Percentiles rank a stretch among this genome's conserved stretches.
Evolutionary conservation across 2,329 filamentous ascomycete species (phyloP).

Genomic region (Pyricularia sp.): DNA sequence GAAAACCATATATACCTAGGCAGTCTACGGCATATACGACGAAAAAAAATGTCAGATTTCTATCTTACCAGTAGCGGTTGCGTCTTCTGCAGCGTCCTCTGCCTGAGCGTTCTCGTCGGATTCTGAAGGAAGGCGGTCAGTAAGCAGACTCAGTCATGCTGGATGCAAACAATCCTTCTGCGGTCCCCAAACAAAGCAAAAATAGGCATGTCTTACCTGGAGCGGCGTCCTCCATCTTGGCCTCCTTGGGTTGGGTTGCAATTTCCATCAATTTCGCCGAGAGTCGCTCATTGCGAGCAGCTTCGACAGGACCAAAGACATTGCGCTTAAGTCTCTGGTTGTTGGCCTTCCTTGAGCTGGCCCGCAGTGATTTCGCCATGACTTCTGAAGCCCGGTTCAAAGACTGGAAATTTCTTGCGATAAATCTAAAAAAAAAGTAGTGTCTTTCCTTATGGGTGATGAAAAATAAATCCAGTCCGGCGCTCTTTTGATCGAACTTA

Average conservation of each 20-base stretch:
- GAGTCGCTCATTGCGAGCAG: slow-evolving; percentile 70
- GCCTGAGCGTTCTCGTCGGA: neutral
- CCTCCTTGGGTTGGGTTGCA: slow-evolving; percentile 60
- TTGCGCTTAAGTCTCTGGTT: slow-evolving; percentile 68
- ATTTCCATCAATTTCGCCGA: slow-evolving; percentile 79
- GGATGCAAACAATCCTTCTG: neutral
- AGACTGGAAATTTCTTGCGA: no score
- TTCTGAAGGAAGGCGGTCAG: slow-evolving; percentile 2
- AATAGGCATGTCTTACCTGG: neutral
- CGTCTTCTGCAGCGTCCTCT: slow-evolving; percentile 2
- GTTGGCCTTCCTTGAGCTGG: slow-evolving; percentile 75
- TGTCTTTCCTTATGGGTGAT: neutral
- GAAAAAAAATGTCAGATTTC: neutral
- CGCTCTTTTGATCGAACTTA: neutral
- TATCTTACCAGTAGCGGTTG: slow-evolving; percentile 3
- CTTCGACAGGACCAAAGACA: slow-evolving; percentile 77
- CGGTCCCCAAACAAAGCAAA: neutral
- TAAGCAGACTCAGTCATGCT: neutral
- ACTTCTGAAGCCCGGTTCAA: neutral
- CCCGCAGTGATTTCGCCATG: slow-evolving; percentile 84
- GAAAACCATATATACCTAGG: no score
- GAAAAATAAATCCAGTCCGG: neutral
- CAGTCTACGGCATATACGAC: no score
- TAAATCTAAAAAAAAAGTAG: neutral
- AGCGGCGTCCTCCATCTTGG: slow-evolving; percentile 21